Evolutionary conservation across 176 grass and related monocot genomes (phyloP).

Genomic region (Carex cristatella): DNA sequence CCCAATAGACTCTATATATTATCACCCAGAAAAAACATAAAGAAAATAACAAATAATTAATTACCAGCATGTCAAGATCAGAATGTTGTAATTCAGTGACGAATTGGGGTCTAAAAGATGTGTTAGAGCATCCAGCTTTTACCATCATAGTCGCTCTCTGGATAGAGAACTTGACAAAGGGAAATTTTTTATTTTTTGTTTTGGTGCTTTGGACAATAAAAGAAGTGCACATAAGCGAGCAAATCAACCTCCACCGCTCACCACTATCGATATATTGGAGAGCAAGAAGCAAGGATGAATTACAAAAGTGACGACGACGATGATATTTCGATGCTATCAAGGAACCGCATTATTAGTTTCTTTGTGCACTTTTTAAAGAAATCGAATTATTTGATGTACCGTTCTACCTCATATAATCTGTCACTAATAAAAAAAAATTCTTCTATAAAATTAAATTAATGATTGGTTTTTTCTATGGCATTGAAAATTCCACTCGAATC

Average conservation of each 20-base stretch:
- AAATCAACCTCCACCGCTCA: too few relatives aligned
- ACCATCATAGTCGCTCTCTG: background rate
- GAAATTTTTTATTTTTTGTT: background rate
- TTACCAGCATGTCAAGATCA: slow-evolving; percentile 14
- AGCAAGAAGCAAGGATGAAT: background rate
- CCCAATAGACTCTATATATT: background rate
- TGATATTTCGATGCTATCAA: too few relatives aligned
- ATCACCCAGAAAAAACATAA: background rate
- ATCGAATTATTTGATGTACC: too few relatives aligned
- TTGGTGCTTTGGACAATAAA: background rate
- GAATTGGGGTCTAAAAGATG: slow-evolving; percentile 9
- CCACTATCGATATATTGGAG: background rate
- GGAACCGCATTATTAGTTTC: too few relatives aligned
- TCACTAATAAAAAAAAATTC: too few relatives aligned
- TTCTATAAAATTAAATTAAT: too few relatives aligned
- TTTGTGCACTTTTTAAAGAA: too few relatives aligned
- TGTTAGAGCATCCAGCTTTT: background rate
- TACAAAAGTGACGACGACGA: background rate
- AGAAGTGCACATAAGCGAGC: background rate
- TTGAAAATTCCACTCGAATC: too few relatives aligned
- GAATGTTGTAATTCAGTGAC: background rate
- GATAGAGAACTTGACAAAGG: too few relatives aligned
- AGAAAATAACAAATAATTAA: background rate
- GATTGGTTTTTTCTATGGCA: too few relatives aligned
- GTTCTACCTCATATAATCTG: too few relatives aligned